Evolutionary conservation across 495 filamentous ascomycete genomes (phyloP), one percentile per base, ranked within the genome.

Genomic region (Chlorociboria aeruginascens): DNA sequence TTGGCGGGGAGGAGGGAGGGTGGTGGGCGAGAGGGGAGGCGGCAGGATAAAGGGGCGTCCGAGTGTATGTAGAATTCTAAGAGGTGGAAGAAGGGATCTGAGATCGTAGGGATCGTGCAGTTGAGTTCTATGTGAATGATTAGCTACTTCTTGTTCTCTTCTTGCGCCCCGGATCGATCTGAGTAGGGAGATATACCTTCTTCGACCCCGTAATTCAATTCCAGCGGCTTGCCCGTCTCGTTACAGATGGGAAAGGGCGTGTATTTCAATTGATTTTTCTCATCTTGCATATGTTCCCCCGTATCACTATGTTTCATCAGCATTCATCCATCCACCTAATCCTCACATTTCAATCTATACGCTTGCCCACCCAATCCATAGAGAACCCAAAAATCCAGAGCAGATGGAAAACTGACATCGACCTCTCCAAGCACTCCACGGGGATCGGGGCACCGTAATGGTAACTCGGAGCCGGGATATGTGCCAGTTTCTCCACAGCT

Each of bases 31-130:
- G 86, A 80, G 35, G 90, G 89, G 2, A 97, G 76, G 49, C 92
- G 89, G 66, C 92, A 98, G 40, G 87, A 82, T 39, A 98, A 74
- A 29, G 92, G 92, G 9, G 85, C 87, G 63, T 98, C 92, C 69
- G 83, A 87, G 72, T 97, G 92, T 57, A 97, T 82, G 76, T 96
- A 97, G 76, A 95, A 96, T 68, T 98, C 92, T 63, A 96, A 79
- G 37, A 97, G 82, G 67, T 98, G 92, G 76, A 92, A 98, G 72
- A 95, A 81, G 14, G 82, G 77, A 66, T 98, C 92, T 59, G 79
- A 69, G 58, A 96, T 76, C 59, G 84, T 74, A 58, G 80, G 68
- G 63, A 97, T 84, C 41, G 92, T 98, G 71, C 92, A 98, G 67
- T 88, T 94, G 55, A 94, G 69, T 54, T 89, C 85, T 69, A 72